These are phyloP conservation scores for Gentiana dahurica DNA, from an alignment of 257 asterid genomes.

Conservation along the genomic window DNA sequence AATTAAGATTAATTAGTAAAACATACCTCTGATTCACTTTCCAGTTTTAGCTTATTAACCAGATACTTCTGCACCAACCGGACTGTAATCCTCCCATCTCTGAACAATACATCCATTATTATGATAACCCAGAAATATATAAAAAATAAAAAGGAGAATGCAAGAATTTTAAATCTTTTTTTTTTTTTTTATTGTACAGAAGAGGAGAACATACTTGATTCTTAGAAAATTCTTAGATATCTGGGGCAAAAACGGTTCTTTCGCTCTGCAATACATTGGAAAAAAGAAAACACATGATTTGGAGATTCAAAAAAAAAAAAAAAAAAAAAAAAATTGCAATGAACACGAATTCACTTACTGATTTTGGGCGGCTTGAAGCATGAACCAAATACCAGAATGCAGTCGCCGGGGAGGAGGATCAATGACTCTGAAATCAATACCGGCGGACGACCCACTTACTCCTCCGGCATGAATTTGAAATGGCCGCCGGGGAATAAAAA, in stretches of 20 bases:
- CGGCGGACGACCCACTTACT: conserved; percentile 18
- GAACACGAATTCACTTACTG: conserved; percentile 40
- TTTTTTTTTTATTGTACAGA: neutral
- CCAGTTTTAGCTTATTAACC: conserved; percentile 73
- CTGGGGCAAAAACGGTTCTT: conserved; percentile 80
- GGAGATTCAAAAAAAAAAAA: conserved; percentile 1
- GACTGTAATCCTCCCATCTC: conserved; percentile 88
- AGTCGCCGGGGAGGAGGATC: conserved; percentile 69
- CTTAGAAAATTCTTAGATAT: conserved; percentile 86
- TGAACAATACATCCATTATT: conserved; percentile 7
- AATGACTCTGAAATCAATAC: conserved; percentile 55
- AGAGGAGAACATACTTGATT: conserved; percentile 52
- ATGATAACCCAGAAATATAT: neutral
- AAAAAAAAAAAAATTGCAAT: neutral
- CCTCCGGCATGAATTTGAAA: conserved; percentile 31
- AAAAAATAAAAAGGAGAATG: neutral
- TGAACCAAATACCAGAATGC: conserved; percentile 84
- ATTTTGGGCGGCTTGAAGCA: conserved; percentile 58
- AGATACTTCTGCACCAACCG: conserved; percentile 75
- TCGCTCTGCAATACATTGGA: conserved; percentile 39
- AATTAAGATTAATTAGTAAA: neutral
- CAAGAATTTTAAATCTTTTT: neutral
- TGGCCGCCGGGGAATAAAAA: conserved; percentile 34
- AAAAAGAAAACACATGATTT: conserved; percentile 6
- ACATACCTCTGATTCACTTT: conserved; percentile 89